Evolutionary conservation across 768 basidiomycete genomes (phyloP).

Genomic region (Tulasnella sp.): DNA sequence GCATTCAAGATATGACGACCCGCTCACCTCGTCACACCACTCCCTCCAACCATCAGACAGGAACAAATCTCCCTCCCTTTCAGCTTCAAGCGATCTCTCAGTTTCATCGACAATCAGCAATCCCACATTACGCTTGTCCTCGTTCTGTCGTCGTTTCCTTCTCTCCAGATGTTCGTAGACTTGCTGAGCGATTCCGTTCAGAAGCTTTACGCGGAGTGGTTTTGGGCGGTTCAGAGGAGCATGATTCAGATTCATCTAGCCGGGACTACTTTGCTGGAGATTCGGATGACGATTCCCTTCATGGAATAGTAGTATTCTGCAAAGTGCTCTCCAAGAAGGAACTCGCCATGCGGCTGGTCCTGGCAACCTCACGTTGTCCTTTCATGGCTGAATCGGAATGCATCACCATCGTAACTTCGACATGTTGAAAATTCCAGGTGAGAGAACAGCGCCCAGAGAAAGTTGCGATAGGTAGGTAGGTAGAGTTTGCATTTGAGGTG

Average conservation of each 20-base stretch:
- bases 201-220: slow-evolving; percentile 43
- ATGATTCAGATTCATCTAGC: slow-evolving; percentile 24
- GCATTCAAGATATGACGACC: not conserved
- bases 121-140: not conserved
- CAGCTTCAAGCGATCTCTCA: slow-evolving; percentile 21
- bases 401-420: too few species aligned
- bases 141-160: not conserved
- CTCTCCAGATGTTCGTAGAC: slow-evolving; percentile 33
- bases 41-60: slow-evolving; percentile 63
- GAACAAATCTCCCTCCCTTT: slow-evolving; percentile 67
- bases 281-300: slow-evolving; percentile 29
- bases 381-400: too few species aligned
- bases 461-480: too few species aligned
- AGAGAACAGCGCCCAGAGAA: too few species aligned
- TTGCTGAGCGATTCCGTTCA: slow-evolving; percentile 40
- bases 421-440: too few species aligned
- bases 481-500: too few species aligned
- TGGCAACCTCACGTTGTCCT: too few species aligned
- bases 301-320: too few species aligned
- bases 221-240: slow-evolving; percentile 18
- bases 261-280: slow-evolving; percentile 42
- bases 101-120: not conserved
- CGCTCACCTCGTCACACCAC: slow-evolving; percentile 51
- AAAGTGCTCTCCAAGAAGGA: too few species aligned
- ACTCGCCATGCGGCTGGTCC: too few species aligned